Conservation (phyloP, 2,329 filamentous ascomycete genomes). For the Reticulascus tulasneorum region DNA sequence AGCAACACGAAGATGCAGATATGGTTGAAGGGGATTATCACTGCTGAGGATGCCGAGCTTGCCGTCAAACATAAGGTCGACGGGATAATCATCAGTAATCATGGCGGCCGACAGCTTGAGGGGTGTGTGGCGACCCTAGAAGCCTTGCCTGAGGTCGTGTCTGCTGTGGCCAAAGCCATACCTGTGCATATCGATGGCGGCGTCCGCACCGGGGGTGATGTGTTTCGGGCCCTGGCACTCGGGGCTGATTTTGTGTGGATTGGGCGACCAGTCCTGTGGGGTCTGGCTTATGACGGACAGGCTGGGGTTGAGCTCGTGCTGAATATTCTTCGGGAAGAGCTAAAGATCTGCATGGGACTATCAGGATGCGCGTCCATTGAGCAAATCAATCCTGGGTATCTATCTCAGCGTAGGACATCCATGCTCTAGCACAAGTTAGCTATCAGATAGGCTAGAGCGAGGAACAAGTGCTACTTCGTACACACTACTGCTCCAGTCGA, state of each 20-base stretch:
- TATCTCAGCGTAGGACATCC: too few relatives aligned
- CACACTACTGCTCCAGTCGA: too few relatives aligned
- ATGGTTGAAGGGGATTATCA: slow-evolving; percentile 18
- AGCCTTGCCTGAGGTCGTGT: slow-evolving; percentile 10
- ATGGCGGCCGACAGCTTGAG: slow-evolving; percentile 15
- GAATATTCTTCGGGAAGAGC: slow-evolving; percentile 9
- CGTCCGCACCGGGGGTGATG: slow-evolving; percentile 9
- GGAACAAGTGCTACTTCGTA: too few relatives aligned
- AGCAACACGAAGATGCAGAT: slow-evolving; percentile 20
- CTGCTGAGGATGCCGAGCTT: slow-evolving; percentile 15
- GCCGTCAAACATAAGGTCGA: slow-evolving; percentile 15
- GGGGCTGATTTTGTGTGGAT: slow-evolving; percentile 10
- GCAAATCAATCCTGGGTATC: neutral
- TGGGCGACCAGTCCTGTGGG: slow-evolving; percentile 11
- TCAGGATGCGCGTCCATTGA: neutral
- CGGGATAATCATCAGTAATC: slow-evolving; percentile 19
- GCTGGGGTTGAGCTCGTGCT: slow-evolving; percentile 13
- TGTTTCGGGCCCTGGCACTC: slow-evolving; percentile 11
- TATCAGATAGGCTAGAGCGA: too few relatives aligned
- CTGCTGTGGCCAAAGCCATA: slow-evolving; percentile 12
- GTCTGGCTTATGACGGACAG: slow-evolving; percentile 11
- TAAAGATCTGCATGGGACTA: slow-evolving; percentile 2
- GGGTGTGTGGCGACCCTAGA: slow-evolving; percentile 14
- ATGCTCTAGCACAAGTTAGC: too few relatives aligned
- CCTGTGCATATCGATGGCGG: slow-evolving; percentile 17